These are phyloP conservation scores for Groenewaldozyma salmanticensis DNA, from an alignment of 805 yeast species.

Conservation along the genomic window DNA sequence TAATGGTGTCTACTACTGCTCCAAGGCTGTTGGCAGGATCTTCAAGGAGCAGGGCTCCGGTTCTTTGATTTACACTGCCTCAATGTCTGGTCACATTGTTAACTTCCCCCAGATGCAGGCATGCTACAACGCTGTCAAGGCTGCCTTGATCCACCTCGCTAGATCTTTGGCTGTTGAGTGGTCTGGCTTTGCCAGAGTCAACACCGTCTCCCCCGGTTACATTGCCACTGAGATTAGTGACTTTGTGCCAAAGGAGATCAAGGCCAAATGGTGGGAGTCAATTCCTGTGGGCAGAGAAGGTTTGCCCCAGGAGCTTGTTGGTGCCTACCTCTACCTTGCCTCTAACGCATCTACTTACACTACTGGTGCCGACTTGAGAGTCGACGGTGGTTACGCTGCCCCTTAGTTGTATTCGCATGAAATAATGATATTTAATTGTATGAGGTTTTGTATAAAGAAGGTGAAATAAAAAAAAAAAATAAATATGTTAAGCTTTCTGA, in stretches of 20 bases:
- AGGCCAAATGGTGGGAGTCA: slow-evolving; percentile 39
- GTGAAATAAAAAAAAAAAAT: background rate
- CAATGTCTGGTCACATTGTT: slow-evolving; percentile 83
- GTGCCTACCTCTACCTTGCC: slow-evolving; percentile 72
- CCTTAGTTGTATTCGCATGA: slow-evolving; percentile 25
- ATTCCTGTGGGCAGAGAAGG: slow-evolving; percentile 73
- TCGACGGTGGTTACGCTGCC: slow-evolving; percentile 69
- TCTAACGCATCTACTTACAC: slow-evolving; percentile 73
- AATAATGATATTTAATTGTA: background rate
- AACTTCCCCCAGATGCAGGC: slow-evolving; percentile 84
- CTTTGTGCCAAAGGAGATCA: slow-evolving; percentile 35
- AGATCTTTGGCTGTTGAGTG: slow-evolving; percentile 80
- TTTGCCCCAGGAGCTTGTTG: slow-evolving; percentile 60
- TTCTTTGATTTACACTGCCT: slow-evolving; percentile 73
- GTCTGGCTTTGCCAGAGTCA: slow-evolving; percentile 82
- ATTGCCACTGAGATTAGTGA: slow-evolving; percentile 60
- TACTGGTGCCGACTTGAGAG: slow-evolving; percentile 65
- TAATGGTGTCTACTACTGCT: slow-evolving; percentile 71
- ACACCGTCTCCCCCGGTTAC: slow-evolving; percentile 80
- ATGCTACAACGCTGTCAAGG: slow-evolving; percentile 78
- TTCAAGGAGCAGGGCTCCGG: slow-evolving; percentile 70
- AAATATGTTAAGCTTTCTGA: too few relatives aligned
- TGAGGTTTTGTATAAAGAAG: background rate
- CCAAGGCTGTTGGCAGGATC: slow-evolving; percentile 61
- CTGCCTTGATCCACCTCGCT: slow-evolving; percentile 68